These are phyloP conservation scores for Pilaira anomala DNA, from an alignment of 192 early-diverging fungal species.

Conservation along the genomic window DNA sequence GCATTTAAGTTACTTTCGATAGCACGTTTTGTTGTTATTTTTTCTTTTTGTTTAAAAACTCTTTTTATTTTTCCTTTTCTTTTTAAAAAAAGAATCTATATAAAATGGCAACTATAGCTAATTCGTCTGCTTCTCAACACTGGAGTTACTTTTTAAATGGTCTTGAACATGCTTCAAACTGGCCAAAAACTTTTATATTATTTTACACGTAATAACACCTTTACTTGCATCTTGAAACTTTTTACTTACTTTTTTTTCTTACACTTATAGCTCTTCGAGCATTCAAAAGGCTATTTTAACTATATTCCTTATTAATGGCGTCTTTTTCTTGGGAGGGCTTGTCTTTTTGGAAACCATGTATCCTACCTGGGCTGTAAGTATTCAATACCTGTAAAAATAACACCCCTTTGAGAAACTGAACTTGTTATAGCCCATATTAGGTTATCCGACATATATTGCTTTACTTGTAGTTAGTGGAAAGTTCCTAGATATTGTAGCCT, in stretches of 20 bases:
- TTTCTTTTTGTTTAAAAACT: background rate
- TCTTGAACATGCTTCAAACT: constrained; percentile 28
- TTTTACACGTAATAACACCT: constrained; percentile 33
- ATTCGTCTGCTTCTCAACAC: constrained; percentile 23
- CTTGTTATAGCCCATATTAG: constrained; percentile 18
- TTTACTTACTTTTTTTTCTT: background rate
- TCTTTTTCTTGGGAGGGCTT: constrained; percentile 25
- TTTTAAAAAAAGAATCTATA: background rate
- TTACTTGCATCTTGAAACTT: background rate
- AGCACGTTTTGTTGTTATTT: background rate
- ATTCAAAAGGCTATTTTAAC: constrained; percentile 31
- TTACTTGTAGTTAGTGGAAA: constrained; percentile 24
- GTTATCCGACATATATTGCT: constrained; percentile 30
- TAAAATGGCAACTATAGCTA: constrained; percentile 11
- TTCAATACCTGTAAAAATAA: too few relatives aligned
- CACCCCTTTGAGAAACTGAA: too few relatives aligned
- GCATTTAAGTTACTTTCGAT: too few relatives aligned
- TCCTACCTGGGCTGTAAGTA: constrained; percentile 25
- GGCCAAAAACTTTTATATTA: constrained; percentile 37
- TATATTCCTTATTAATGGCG: constrained; percentile 28
- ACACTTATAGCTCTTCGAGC: constrained; percentile 21
- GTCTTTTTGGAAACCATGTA: constrained; percentile 32
- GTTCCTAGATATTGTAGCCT: constrained; percentile 26
- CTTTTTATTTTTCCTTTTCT: background rate
- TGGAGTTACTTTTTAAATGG: constrained; percentile 29